phyloP scores from a whole-genome alignment of 106 monocot species.

The Ottelia alismoides region DNA sequence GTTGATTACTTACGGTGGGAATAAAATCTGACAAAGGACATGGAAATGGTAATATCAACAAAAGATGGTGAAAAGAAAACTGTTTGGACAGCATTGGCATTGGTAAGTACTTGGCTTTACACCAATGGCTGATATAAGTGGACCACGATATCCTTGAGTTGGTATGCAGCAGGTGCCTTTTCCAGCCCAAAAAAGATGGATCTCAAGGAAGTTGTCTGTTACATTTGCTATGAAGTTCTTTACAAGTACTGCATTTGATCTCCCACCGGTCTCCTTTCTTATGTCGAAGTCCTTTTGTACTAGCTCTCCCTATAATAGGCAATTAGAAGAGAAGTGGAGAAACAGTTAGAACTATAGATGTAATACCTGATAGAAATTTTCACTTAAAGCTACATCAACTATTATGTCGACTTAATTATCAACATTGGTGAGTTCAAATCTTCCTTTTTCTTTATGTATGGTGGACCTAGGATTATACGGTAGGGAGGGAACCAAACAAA shows the following conservation, averaged over 20 bases:
- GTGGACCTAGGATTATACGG: no score
- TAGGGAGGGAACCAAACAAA: no score
- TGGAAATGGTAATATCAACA: no score
- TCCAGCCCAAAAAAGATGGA: constrained; percentile 21
- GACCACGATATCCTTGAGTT: constrained; percentile 9
- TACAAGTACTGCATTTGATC: background rate
- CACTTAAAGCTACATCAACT: no score
- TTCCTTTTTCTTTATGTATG: no score
- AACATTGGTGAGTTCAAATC: no score
- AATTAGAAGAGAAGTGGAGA: no score
- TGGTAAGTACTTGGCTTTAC: constrained; percentile 4
- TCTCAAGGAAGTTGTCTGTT: constrained; percentile 13
- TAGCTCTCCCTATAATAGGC: no score
- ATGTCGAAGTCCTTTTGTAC: constrained; percentile 19
- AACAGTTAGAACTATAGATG: no score
- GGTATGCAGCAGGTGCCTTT: constrained; percentile 23
- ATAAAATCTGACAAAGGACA: constrained; percentile 5
- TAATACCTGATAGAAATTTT: no score
- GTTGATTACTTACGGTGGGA: constrained; percentile 9
- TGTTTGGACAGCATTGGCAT: background rate
- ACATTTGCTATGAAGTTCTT: constrained; percentile 3
- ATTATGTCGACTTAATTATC: no score
- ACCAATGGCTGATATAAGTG: constrained; percentile 10
- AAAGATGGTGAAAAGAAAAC: background rate
- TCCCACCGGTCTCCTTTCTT: constrained; percentile 9